Evolutionary conservation across 805 yeast species (phyloP).

Genomic region (Blastobotrys chiropterorum): DNA sequence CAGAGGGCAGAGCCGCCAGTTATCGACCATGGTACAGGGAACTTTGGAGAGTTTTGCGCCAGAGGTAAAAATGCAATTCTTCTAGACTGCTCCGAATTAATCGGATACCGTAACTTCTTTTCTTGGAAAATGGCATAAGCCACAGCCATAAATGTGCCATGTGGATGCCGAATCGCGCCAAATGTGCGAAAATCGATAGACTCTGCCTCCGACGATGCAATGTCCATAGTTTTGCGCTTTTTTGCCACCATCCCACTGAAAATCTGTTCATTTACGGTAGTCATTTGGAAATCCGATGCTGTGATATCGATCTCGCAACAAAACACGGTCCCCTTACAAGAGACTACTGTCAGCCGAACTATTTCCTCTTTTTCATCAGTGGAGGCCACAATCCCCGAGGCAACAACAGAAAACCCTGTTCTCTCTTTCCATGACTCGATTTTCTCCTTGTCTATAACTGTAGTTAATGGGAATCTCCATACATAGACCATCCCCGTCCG

Average conservation of each 20-base stretch:
- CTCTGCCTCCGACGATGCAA: neutral
- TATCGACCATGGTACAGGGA: conserved; percentile 5
- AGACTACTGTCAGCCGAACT: conserved; percentile 6
- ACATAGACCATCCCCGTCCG: conserved; percentile 8
- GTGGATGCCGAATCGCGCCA: conserved; percentile 16
- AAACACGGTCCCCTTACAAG: conserved; percentile 1
- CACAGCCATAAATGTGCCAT: conserved; percentile 16
- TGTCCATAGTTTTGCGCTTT: neutral
- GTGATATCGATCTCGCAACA: neutral
- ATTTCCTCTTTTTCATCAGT: neutral
- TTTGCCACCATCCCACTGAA: neutral
- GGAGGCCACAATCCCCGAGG: conserved; percentile 7
- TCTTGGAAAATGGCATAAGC: conserved; percentile 14
- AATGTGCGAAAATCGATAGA: conserved; percentile 13
- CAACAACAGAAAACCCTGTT: conserved; percentile 4
- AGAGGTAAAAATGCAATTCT: conserved; percentile 17
- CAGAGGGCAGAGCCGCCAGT: conserved; percentile 10
- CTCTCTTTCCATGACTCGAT: neutral
- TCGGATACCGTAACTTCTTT: conserved; percentile 18
- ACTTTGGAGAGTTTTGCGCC: neutral
- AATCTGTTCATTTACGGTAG: neutral
- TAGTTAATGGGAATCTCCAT: neutral
- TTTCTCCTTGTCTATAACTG: neutral
- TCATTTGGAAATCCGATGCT: neutral
- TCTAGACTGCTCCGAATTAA: conserved; percentile 15